Conservation (phyloP, 2,329 filamentous ascomycete genomes). For the Epichloe coenophiala region DNA sequence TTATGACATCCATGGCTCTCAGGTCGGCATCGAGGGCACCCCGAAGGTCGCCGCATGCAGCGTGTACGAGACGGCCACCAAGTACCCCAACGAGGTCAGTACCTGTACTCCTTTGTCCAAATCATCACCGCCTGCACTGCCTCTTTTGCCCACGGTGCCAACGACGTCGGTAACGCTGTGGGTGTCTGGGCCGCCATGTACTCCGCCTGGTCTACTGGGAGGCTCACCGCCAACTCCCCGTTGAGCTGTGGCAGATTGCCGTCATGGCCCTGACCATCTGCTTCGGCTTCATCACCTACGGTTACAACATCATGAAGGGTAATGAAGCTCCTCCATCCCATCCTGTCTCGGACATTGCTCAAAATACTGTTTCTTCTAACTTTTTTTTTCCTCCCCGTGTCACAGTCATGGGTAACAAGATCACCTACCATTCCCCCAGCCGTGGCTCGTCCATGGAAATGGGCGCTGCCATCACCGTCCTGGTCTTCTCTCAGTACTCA, state of each 20-base stretch:
- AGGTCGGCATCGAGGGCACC: conserved; percentile 10
- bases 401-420: conserved; percentile 66
- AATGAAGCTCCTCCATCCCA: conserved; percentile 20
- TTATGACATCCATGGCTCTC: conserved; percentile 59
- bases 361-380: neutral
- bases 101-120: conserved; percentile 55
- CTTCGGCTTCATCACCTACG: conserved; percentile 57
- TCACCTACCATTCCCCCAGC: conserved; percentile 52
- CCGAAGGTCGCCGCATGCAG: conserved; percentile 16
- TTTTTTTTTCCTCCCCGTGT: too few relatives aligned
- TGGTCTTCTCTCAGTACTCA: conserved; percentile 64
- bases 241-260: conserved; percentile 65
- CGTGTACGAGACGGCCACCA: conserved; percentile 50
- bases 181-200: conserved; percentile 61
- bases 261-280: conserved; percentile 52
- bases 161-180: conserved; percentile 61
- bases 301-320: conserved; percentile 78
- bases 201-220: conserved; percentile 49
- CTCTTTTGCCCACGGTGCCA: conserved; percentile 64
- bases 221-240: conserved; percentile 46
- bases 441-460: conserved; percentile 62
- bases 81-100: conserved; percentile 58
- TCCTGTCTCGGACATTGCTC: neutral
- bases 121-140: conserved; percentile 57
- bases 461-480: conserved; percentile 63